Evolutionary conservation across 108 stramenopile species (phyloP), one percentile per base, ranked within the genome.

Genomic region (Cyclotella choctawhatcheeana): DNA sequence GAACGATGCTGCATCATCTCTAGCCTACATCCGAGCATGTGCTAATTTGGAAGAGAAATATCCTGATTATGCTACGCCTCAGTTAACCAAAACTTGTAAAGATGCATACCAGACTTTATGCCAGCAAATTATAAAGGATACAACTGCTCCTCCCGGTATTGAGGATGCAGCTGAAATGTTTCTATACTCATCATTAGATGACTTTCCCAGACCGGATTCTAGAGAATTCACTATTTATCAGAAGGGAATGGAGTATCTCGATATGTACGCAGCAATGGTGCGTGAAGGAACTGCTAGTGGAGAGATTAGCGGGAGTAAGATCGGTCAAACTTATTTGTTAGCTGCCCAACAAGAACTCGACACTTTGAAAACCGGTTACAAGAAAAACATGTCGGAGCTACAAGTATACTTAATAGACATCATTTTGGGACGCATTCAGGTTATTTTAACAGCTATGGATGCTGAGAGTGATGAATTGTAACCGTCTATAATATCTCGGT

Each of bases 121-220:
- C 1, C n/a, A 21, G 2, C 72, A 79, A 30, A 66, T 73, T 24
- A 10, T 3, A 21, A 24, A 21, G 6, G 71, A 64, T 25, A 43
- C 45, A 3, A 52, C 50, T 6, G 29, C 45, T 26, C 47, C 64
- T 31, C 65, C 58, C 0, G 64, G 77, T 0, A 66, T 73, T 6
- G 77, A 73, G 25, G 77, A 79, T 60, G 77, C 76, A 17, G 60
- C 55, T 0, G 76, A 77, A 30, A 60, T 66, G 35, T 73, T 79
- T 27, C 29, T 73, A n/a, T 79, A 79, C 24, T 47, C 71, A 18
- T 67, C 65, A 1, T 47, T 79, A 3, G 65, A 79, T 35, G 72
- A 73, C 8, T 67, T 73, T 44, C 77, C 77, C 2, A 2, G 26
- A 10, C 35, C 53, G 2, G 60, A 60, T 50, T 53, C 63, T 5